Conservation (phyloP, 202 grass and related monocot genomes). For the Digitaria exilis region DNA sequence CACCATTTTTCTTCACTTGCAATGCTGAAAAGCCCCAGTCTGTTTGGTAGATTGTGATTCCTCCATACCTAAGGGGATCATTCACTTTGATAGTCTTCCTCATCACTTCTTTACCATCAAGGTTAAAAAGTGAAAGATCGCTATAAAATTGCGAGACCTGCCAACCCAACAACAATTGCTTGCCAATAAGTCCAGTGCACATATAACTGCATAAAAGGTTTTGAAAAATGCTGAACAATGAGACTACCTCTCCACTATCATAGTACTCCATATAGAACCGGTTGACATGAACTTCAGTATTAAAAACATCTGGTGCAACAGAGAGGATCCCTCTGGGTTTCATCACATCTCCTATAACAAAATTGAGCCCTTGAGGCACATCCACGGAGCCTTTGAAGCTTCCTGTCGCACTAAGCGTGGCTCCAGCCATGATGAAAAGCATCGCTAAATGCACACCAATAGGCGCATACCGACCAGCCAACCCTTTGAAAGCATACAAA, state of each 20-base stretch:
- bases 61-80: constrained; percentile 88
- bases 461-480: constrained; percentile 78
- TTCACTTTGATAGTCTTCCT: constrained; percentile 96
- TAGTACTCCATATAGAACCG: constrained; percentile 99
- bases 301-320: constrained; percentile 60
- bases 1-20: constrained; percentile 86
- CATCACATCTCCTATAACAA: constrained; percentile 90
- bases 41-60: constrained; percentile 93
- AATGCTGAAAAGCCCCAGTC: constrained; percentile 95
- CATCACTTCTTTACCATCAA: constrained; percentile 90
- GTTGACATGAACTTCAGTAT: constrained; percentile 92
- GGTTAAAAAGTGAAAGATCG: constrained; percentile 82
- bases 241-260: constrained; percentile 88
- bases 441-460: constrained; percentile 93
- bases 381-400: constrained; percentile 88
- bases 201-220: neutral
- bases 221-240: neutral
- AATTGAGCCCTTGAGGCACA: constrained; percentile 94
- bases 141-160: constrained; percentile 95
- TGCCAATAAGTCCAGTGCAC: neutral
- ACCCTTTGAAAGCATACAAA: constrained; percentile 87
- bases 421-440: constrained; percentile 94
- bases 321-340: constrained; percentile 77
- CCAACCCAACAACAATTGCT: constrained; percentile 12
- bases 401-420: constrained; percentile 81